These are phyloP conservation scores for Eleusine indica DNA, from an alignment of 176 grass and related monocot species.

Conservation along the genomic window DNA sequence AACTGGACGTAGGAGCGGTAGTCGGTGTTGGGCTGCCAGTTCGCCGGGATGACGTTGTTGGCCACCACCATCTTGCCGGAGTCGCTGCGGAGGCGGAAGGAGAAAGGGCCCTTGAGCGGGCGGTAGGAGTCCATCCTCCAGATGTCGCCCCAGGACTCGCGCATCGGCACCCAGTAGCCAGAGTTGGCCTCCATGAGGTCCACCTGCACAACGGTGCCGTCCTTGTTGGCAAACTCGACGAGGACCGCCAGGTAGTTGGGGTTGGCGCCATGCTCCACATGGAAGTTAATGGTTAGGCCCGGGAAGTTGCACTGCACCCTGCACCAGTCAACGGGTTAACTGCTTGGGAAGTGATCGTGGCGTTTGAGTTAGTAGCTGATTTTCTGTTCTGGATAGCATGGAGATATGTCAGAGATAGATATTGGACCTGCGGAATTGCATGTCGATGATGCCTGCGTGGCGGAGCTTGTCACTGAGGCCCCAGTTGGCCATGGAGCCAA, in stretches of 20 bases:
- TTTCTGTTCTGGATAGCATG: not conserved
- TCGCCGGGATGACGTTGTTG: not conserved
- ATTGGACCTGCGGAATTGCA: not conserved
- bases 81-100: not conserved
- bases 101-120: slow-evolving; percentile 29
- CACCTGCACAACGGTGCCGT: slow-evolving; percentile 40
- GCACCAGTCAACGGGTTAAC: not conserved
- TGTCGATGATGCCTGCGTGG: not conserved
- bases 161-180: slow-evolving; percentile 57
- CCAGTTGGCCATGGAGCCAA: not conserved
- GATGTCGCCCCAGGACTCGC: slow-evolving; percentile 62
- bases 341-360: not conserved
- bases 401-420: not conserved
- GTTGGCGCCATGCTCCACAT: not conserved
- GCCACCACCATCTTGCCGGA: not conserved
- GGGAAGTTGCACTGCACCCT: not conserved
- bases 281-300: not conserved
- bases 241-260: not conserved
- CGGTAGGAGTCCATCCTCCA: slow-evolving; percentile 67
- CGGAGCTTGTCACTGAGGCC: not conserved
- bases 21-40: not conserved
- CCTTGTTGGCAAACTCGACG: not conserved
- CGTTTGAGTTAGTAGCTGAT: not conserved
- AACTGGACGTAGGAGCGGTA: slow-evolving; percentile 6
- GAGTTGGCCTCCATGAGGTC: slow-evolving; percentile 59